Evolutionary conservation across 1,284 basidiomycete species (phyloP), one percentile per base, ranked within the genome.

Genomic region (Malassezia dermatis): DNA sequence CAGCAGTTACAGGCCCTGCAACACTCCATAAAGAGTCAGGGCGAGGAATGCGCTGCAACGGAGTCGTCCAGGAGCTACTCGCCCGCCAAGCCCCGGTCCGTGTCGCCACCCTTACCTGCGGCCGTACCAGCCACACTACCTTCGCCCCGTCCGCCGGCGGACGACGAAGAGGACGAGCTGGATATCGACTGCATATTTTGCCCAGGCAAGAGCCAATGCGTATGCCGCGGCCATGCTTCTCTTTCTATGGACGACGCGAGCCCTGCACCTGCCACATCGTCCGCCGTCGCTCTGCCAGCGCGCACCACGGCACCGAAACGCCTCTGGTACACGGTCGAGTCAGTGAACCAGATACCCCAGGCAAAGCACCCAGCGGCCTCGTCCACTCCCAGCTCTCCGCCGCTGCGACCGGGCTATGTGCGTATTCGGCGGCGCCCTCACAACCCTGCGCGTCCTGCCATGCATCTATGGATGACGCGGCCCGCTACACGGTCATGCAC

Each of bases 101-200:
- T 12, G 11, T 53, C 56, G 2, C 35, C 51, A 4, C 19, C 41
- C 15, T 24, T 28, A 4, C 17, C 48, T 0, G 8, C 50, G 42
- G 35, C 39, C 26, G 8, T 8, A 19, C 10, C 41, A 15, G 26
- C 40, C 12, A 31, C 17, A 6, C 5, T 39, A 2, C 37, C 37
- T 39, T 39, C 11, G 17, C 37, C 19, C 3, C 17, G 15, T 19
- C 37, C 37, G 37, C 37, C 19, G n/a, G 19, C 39, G 10, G 48
- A 56, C 8, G 27, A 17, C 2, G 46, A 37, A 3, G 34, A 40
- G 0, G 48, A 48, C 17, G 46, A 45, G 8, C 46, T 65, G 19
- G 63, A 59, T 8, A 53, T 63, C 6, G 67, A 67, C 23, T 70
- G 67, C 32, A 66, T 66, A 3, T 70, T 70, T 47, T 70, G 67